phyloP scores from a whole-genome alignment of 345 rosid genomes.

The Citrus sinensis region DVS_A1.0 CM039168.1:4749001-4749500 shows the following conservation, averaged over 20 bases:
- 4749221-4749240: slow-evolving; percentile 13
- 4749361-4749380: no score
- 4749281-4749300: slow-evolving; percentile 8
- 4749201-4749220: slow-evolving; percentile 15
- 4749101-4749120: not conserved
- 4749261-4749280: slow-evolving; percentile 12
- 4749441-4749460: slow-evolving; percentile 14
- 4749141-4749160: not conserved
- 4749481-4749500: slow-evolving; percentile 16
- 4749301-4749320: slow-evolving; percentile 7
- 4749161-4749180: not conserved
- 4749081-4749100: not conserved
- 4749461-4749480: slow-evolving; percentile 16
- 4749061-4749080: not conserved
- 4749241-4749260: slow-evolving; percentile 24
- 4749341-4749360: no score
- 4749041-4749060: not conserved
- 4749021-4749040: not conserved
- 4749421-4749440: slow-evolving; percentile 21
- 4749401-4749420: not conserved
- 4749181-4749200: slow-evolving; percentile 7
- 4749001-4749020: not conserved
- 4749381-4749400: no score
- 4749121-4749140: not conserved
- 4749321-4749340: no score